Percentiles rank a stretch among this genome's conserved stretches.
phyloP scores from a whole-genome alignment of 371 early-diverging fungal species.

The Actinomucor elegans region DNA sequence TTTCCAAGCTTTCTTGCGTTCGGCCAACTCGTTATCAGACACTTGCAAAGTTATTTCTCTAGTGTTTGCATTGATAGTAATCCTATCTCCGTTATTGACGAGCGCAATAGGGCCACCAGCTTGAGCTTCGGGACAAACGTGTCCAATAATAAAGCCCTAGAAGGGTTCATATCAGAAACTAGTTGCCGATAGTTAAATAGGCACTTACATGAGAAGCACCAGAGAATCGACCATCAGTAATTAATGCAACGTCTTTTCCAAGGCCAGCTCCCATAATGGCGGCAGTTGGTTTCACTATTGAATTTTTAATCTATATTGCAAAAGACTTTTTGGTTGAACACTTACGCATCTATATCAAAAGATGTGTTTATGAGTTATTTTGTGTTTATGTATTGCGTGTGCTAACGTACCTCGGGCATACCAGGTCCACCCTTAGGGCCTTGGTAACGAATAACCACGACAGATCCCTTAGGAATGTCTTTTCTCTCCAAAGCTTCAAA shows the following conservation, averaged over 20 bases:
- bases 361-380: too few species aligned
- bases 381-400: too few species aligned
- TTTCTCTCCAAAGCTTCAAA: conserved; percentile 77
- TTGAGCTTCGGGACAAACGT: conserved; percentile 96
- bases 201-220: conserved; percentile 89
- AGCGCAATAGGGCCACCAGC: conserved; percentile 95
- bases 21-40: conserved; percentile 73
- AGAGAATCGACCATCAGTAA: conserved; percentile 97
- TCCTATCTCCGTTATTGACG: conserved; percentile 82
- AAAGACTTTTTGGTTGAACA: neutral
- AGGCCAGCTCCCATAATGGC: conserved; percentile 98
- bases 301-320: neutral
- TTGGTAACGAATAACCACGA: conserved; percentile 80
- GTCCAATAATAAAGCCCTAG: conserved; percentile 96
- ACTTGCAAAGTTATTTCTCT: conserved; percentile 75
- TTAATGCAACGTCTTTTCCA: conserved; percentile 92
- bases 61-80: conserved; percentile 84
- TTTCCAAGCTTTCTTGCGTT: conserved; percentile 68
- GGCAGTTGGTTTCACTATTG: conserved; percentile 84
- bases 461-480: conserved; percentile 75
- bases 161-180: neutral
- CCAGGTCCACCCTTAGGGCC: conserved; percentile 93
- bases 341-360: conserved; percentile 68
- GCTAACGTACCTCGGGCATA: conserved; percentile 78
- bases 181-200: neutral